Evolutionary conservation across 257 asterid species (phyloP).

Genomic region (Orobanche coerulescens): DNA sequence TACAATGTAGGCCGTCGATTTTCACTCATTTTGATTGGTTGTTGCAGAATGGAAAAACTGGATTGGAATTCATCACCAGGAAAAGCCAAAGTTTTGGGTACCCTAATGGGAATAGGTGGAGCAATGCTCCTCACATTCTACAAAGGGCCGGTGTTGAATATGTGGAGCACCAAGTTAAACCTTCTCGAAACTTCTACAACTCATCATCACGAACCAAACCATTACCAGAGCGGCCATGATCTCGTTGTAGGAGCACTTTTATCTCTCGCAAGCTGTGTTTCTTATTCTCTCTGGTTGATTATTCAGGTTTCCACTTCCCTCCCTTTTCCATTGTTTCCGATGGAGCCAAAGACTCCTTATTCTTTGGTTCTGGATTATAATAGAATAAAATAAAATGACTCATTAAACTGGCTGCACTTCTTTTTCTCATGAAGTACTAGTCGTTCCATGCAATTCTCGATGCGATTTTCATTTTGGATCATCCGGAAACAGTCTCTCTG

Average conservation of each 20-base stretch:
- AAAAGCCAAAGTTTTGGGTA: constrained; percentile 60
- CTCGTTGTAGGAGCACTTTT: constrained; percentile 37
- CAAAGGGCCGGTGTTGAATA: constrained; percentile 46
- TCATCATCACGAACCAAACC: constrained; percentile 4
- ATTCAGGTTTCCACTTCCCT: too few species aligned
- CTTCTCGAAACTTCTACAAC: constrained; percentile 28
- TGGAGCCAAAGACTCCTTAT: too few species aligned
- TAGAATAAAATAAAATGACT: too few species aligned
- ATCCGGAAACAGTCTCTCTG: too few species aligned
- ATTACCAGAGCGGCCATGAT: constrained; percentile 13
- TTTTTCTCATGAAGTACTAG: too few species aligned
- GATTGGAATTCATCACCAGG: constrained; percentile 52
- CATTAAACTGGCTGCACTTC: too few species aligned
- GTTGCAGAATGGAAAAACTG: constrained; percentile 59
- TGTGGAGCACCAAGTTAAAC: constrained; percentile 40
- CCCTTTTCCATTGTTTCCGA: too few species aligned
- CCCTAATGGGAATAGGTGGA: constrained; percentile 50
- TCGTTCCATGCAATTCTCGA: too few species aligned
- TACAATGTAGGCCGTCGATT: too few species aligned
- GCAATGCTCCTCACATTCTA: constrained; percentile 71
- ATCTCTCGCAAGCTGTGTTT: constrained; percentile 34
- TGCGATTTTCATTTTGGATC: too few species aligned
- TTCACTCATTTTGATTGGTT: too few species aligned
- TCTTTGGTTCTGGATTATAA: too few species aligned
- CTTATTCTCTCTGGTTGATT: constrained; percentile 50